Conservation (phyloP, 2,329 filamentous ascomycete species). For the Teratosphaeria destructans region DNA sequence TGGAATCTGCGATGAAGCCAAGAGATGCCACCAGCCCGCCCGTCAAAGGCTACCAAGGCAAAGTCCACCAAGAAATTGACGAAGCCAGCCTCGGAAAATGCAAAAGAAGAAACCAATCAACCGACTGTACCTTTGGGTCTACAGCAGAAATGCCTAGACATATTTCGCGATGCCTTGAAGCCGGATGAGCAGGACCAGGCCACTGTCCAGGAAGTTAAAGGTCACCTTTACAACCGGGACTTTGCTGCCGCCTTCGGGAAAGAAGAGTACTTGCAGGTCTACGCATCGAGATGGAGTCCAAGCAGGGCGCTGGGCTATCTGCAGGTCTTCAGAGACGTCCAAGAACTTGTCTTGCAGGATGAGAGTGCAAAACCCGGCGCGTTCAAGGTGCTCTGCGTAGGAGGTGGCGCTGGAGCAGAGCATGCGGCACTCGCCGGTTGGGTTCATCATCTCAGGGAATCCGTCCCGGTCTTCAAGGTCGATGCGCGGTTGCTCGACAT, state of each 20-base stretch:
- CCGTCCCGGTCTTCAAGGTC: constrained; percentile 10
- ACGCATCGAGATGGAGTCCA: constrained; percentile 85
- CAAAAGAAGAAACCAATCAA: not conserved
- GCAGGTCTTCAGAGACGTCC: constrained; percentile 40
- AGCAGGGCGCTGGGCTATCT: constrained; percentile 73
- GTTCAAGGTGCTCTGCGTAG: constrained; percentile 45
- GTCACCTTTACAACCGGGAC: constrained; percentile 74
- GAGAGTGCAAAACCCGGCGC: not conserved
- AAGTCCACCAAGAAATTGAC: not conserved
- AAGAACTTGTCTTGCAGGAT: constrained; percentile 7
- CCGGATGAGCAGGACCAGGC: constrained; percentile 16
- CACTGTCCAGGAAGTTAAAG: constrained; percentile 71
- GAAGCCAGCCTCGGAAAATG: not conserved
- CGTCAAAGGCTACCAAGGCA: not conserved
- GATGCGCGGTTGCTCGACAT: constrained; percentile 65
- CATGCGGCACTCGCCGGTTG: constrained; percentile 53
- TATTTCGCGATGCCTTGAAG: constrained; percentile 55
- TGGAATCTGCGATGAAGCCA: not conserved
- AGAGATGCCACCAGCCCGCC: not conserved
- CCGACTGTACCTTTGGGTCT: constrained; percentile 21
- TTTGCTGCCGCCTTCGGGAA: constrained; percentile 70
- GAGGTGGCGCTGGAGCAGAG: constrained; percentile 57
- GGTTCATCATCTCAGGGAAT: constrained; percentile 16
- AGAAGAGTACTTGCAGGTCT: constrained; percentile 63
- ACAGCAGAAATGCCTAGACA: constrained; percentile 61